Conservation (phyloP, 2,329 filamentous ascomycete genomes). For the Exophiala alcalophila region DNA sequence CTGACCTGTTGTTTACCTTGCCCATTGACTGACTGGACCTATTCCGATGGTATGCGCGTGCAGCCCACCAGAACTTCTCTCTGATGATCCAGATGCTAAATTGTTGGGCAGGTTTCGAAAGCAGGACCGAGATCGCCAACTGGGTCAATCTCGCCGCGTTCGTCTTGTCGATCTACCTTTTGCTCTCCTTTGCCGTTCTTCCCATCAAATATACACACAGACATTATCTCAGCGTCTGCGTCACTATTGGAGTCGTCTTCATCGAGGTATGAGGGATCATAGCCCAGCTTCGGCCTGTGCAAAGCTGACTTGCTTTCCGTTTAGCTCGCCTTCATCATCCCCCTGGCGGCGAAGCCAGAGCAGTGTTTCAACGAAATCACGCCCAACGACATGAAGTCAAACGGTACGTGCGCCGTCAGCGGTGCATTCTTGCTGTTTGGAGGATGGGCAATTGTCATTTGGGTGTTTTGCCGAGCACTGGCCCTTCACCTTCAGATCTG, state of each 20-base stretch:
- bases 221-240: constrained; percentile 88
- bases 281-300: too few relatives aligned
- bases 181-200: constrained; percentile 74
- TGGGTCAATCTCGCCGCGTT: constrained; percentile 78
- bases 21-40: constrained; percentile 75
- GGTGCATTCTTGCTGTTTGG: constrained; percentile 83
- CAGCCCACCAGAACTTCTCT: constrained; percentile 1
- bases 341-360: constrained; percentile 71
- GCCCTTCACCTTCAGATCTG: constrained; percentile 96
- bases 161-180: constrained; percentile 68
- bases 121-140: constrained; percentile 66
- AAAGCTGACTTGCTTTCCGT: constrained; percentile 18
- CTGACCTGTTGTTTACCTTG: constrained; percentile 83
- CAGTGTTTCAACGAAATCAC: constrained; percentile 90
- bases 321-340: constrained; percentile 85
- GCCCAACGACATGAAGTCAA: constrained; percentile 85
- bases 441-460: constrained; percentile 79
- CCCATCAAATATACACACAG: constrained; percentile 86
- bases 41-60: constrained; percentile 51
- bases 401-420: constrained; percentile 78
- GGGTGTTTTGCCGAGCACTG: constrained; percentile 85
- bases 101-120: constrained; percentile 46
- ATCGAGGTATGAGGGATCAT: constrained; percentile 85
- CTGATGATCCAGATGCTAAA: constrained; percentile 1
- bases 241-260: constrained; percentile 70